phyloP scores from a whole-genome alignment of 169 alveolate species.

The Plasmodium cynomolgi region DNA sequence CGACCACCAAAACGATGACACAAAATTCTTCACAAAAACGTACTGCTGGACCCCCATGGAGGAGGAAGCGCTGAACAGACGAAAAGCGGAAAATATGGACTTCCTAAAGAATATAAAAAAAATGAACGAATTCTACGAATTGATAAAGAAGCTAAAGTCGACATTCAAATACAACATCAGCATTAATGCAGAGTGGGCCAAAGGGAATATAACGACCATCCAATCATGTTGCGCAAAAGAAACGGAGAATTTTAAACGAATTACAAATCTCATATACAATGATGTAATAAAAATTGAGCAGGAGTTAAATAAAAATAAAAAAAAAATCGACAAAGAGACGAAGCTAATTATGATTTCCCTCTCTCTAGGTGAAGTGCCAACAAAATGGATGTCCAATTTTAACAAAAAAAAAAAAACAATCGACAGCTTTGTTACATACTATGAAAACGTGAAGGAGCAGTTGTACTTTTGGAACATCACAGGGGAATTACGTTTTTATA shows the following conservation, averaged over 20 bases:
- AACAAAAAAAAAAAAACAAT: constrained; percentile 49
- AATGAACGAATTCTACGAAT: constrained; percentile 59
- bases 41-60: background rate
- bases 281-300: constrained; percentile 54
- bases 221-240: constrained; percentile 54
- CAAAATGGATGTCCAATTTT: constrained; percentile 35
- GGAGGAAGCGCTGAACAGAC: background rate
- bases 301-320: constrained; percentile 53
- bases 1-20: background rate
- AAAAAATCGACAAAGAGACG: constrained; percentile 20
- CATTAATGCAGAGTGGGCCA: constrained; percentile 50
- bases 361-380: constrained; percentile 46
- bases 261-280: constrained; percentile 29
- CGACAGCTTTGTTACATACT: constrained; percentile 45
- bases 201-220: constrained; percentile 31
- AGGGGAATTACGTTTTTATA: constrained; percentile 58
- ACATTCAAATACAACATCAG: constrained; percentile 28
- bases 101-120: constrained; percentile 56
- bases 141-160: constrained; percentile 46
- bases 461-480: constrained; percentile 71
- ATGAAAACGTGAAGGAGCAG: constrained; percentile 61
- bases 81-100: constrained; percentile 1
- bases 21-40: background rate
- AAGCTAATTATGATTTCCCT: constrained; percentile 36
- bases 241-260: constrained; percentile 37